Evolutionary conservation across 116 monocot species (phyloP).

Genomic region (Zostera marina): DNA sequence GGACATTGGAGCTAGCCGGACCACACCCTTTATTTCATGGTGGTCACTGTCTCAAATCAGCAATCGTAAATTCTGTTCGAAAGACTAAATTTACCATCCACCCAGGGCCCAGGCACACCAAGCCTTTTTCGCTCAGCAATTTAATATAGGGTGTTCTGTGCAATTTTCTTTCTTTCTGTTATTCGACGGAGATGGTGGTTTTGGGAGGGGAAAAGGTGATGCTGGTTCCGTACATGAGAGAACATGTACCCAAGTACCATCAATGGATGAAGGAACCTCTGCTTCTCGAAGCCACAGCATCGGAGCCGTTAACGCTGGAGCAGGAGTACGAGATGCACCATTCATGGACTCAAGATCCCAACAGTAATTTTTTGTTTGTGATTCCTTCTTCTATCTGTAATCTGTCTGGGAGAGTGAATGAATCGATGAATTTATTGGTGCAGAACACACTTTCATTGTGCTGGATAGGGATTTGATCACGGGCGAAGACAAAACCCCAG

Average conservation of each 20-base stretch:
- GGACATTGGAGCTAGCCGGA: too few relatives aligned
- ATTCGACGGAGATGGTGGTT: not conserved
- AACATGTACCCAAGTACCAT: slow-evolving; percentile 84
- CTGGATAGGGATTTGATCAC: slow-evolving; percentile 59
- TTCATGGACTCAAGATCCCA: slow-evolving; percentile 63
- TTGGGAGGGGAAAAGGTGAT: slow-evolving; percentile 63
- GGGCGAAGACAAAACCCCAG: slow-evolving; percentile 18
- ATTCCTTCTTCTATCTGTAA: not conserved
- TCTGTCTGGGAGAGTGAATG: not conserved
- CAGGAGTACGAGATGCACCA: slow-evolving; percentile 90
- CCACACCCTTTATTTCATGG: too few relatives aligned
- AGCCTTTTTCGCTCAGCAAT: too few relatives aligned
- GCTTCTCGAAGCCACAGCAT: slow-evolving; percentile 73
- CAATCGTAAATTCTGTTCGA: too few relatives aligned
- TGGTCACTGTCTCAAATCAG: too few relatives aligned
- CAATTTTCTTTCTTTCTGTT: too few relatives aligned
- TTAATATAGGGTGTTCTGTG: too few relatives aligned
- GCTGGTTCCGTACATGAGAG: slow-evolving; percentile 80
- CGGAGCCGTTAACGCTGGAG: slow-evolving; percentile 70
- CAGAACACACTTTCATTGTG: slow-evolving; percentile 95
- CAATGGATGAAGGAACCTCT: slow-evolving; percentile 81
- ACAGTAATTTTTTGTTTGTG: slow-evolving; percentile 18
- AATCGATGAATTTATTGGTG: too few relatives aligned
- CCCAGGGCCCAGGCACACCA: too few relatives aligned
- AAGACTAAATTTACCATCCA: too few relatives aligned